A percentile compares a stretch with the other conserved stretches of the same genome.
phyloP scores from a whole-genome alignment of 2,329 filamentous ascomycete genomes.

The Didymella segeticola region DNA sequence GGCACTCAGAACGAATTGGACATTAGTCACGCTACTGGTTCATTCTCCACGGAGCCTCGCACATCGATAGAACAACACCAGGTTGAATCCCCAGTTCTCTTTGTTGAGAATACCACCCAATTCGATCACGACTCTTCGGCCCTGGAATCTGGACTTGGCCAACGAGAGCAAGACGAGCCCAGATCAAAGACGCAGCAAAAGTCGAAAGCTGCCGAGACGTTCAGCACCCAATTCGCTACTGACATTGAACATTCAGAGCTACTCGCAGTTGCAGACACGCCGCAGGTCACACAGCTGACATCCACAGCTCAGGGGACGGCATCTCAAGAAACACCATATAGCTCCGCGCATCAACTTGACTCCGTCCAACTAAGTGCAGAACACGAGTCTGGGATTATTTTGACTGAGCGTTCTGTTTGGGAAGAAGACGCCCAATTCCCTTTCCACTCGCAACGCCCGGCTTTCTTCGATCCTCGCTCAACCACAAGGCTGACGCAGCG shows the following conservation, averaged over 20 bases:
- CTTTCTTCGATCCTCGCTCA: background rate
- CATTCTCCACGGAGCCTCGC: background rate
- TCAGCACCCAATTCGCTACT: background rate
- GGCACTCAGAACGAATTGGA: background rate
- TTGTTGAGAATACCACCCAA: constrained; percentile 5
- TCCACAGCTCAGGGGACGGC: background rate
- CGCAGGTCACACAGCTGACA: constrained; percentile 4
- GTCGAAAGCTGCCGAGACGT: background rate
- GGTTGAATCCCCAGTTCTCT: background rate
- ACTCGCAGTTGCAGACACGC: constrained; percentile 7
- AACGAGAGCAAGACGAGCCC: background rate
- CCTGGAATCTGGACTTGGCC: background rate
- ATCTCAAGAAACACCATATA: background rate
- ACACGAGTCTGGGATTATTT: background rate
- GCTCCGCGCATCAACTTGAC: background rate
- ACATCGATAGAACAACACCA: background rate
- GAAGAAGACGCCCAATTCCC: constrained; percentile 23
- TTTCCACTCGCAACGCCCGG: constrained; percentile 19
- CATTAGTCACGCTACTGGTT: background rate
- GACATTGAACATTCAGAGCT: background rate
- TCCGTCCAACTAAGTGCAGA: background rate
- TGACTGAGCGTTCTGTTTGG: constrained; percentile 15
- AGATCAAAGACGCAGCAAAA: background rate
- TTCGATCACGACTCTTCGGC: background rate
- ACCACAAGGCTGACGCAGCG: background rate